Conservation (phyloP, 2,329 filamentous ascomycete genomes). For the Raffaelea albimanens region DNA sequence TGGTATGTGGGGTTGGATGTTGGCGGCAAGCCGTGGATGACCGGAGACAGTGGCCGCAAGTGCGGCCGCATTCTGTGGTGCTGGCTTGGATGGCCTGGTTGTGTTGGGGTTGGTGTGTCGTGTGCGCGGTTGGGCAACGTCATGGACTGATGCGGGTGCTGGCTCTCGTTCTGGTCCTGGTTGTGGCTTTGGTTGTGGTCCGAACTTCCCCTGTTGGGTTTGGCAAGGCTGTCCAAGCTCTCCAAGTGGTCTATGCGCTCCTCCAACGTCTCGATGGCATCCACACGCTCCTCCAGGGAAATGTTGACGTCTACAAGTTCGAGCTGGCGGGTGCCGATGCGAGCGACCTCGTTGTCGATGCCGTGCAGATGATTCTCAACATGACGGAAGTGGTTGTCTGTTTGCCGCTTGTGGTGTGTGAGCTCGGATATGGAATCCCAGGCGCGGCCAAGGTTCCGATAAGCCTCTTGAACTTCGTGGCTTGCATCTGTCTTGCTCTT, state of each 20-base stretch:
- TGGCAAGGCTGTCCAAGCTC: background rate
- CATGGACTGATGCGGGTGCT: background rate
- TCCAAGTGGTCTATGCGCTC: conserved; percentile 24
- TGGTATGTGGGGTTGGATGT: conserved; percentile 5
- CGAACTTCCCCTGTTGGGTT: background rate
- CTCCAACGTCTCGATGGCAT: conserved; percentile 36
- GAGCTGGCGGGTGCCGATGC: conserved; percentile 38
- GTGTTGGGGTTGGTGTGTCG: conserved; percentile 11
- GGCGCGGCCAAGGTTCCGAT: conserved; percentile 42
- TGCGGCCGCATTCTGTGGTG: background rate
- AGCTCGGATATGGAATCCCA: conserved; percentile 42
- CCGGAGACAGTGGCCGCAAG: background rate
- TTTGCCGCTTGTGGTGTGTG: conserved; percentile 26
- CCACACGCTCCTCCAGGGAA: conserved; percentile 44
- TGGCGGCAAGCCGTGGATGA: conserved; percentile 3
- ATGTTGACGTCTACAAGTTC: conserved; percentile 41
- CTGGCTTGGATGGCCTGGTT: conserved; percentile 8
- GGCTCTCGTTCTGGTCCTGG: background rate
- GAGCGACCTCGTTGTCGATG: conserved; percentile 32
- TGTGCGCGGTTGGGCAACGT: background rate
- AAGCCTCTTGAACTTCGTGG: conserved; percentile 43
- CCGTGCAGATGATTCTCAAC: conserved; percentile 31
- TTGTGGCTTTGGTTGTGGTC: background rate
- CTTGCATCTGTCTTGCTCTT: conserved; percentile 40
- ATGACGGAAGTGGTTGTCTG: conserved; percentile 26